Base-by-base conservation (phyloP, 192 early-diverging fungal genomes). In the Entomortierella beljakovae region DNA sequence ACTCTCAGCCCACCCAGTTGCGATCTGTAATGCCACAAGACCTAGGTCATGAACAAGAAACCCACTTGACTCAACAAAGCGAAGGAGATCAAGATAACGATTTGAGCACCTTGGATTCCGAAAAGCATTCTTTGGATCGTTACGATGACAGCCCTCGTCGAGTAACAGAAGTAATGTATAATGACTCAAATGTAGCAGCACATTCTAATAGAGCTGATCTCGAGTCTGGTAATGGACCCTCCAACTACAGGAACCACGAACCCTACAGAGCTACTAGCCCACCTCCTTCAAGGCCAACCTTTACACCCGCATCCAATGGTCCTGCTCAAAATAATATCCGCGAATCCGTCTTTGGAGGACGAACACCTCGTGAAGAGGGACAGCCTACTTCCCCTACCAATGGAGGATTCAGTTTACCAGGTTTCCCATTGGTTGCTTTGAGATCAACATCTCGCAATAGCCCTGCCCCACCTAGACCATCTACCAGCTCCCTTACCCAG, bases 341-440 rank as follows among this genome's bases (percentile, higher is more conserved):
- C 0, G 75, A 79, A 28, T 79, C 75, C 13, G 75, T 79, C 20
- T 79, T 79, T 70, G 75, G 75, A 38, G 73, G 73, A 58, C 65
- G 73, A 16, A 77, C 73, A 25, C 23, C 61, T 0, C 48, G 67
- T 23, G 75, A 79, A 20, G 75, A 70, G 10, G 55, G 52, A 1
- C 57, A 59, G 40, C 66, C 57, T 6, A 33, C 31, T 15, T 26
- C 62, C 53, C 29, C 49, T 18, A 35, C 20, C 13, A 46, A 48
- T 7, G 38, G 55, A 42, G 73, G 61, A 40, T 64, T 67, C 18
- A 49, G 48, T n/a, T 13, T 74, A 28, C 65, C 65, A 6, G 62
- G 61, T 0, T 64, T 77, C 58, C 72, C 72, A 7, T 34, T 75
- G 6, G 52, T 68, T 22, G 63, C 64, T 29, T 54, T 75, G 51